Conservation (phyloP, 2,329 filamentous ascomycete genomes). For the Aspergillus sp. region DNA sequence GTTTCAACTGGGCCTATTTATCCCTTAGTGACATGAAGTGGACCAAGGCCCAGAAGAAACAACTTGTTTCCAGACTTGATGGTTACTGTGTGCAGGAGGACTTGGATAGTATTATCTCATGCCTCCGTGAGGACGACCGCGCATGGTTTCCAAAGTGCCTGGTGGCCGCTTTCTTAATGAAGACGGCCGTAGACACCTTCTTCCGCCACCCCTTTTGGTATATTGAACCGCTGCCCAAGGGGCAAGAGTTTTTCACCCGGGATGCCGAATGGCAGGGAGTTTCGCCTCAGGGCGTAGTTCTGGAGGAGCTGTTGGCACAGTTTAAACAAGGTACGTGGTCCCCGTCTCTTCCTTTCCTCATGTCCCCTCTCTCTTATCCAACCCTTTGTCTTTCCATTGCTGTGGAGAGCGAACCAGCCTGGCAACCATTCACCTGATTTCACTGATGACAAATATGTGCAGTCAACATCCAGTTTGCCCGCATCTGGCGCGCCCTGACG, state of each 20-base stretch:
- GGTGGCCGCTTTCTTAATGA: background rate
- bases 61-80: background rate
- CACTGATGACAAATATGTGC: background rate
- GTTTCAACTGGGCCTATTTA: too few relatives aligned
- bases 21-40: too few relatives aligned
- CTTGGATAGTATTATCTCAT: background rate
- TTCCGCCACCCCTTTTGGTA: background rate
- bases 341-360: too few relatives aligned
- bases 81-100: conserved; percentile 3
- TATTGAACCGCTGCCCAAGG: background rate
- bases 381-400: too few relatives aligned
- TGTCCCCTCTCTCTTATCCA: too few relatives aligned
- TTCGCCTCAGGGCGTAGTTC: background rate
- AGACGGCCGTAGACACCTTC: background rate
- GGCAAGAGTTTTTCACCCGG: background rate
- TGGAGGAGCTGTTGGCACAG: background rate
- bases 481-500: background rate
- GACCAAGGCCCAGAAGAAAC: background rate
- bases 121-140: background rate
- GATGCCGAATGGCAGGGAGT: background rate
- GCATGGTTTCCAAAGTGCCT: background rate
- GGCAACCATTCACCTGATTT: too few relatives aligned
- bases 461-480: background rate
- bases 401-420: too few relatives aligned
- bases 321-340: background rate